phyloP scores from a whole-genome alignment of 2,329 filamentous ascomycete genomes.

The Scedosporium aurantiacum region DNA sequence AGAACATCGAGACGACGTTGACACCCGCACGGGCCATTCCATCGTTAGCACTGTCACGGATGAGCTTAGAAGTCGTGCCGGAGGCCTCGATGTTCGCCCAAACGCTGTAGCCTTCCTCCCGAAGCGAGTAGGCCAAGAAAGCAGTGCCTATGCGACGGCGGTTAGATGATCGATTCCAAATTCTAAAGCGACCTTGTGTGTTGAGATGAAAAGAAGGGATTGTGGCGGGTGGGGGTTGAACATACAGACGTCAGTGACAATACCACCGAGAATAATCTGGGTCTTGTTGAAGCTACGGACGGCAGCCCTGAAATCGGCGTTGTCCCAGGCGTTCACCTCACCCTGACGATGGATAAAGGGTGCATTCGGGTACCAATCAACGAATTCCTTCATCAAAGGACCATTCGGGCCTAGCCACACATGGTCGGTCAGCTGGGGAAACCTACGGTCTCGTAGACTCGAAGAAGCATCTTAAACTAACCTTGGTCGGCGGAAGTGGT shows the following conservation, averaged over 20 bases:
- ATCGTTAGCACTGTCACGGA: conserved; percentile 53
- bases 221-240: conserved; percentile 52
- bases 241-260: conserved; percentile 66
- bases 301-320: conserved; percentile 53
- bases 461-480: not conserved
- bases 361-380: conserved; percentile 54
- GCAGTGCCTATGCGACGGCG: conserved; percentile 16
- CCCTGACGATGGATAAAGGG: conserved; percentile 58
- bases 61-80: conserved; percentile 50
- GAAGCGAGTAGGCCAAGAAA: conserved; percentile 60
- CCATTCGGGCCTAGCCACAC: conserved; percentile 48
- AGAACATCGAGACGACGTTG: conserved; percentile 50
- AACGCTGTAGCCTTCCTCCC: conserved; percentile 60
- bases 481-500: conserved; percentile 51
- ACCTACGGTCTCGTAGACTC: not conserved
- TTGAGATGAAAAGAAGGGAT: conserved; percentile 40
- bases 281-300: conserved; percentile 53
- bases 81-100: conserved; percentile 63
- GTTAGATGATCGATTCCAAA: conserved; percentile 16
- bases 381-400: conserved; percentile 57
- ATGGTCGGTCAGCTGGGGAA: not conserved
- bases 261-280: conserved; percentile 62
- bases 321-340: conserved; percentile 71
- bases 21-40: conserved; percentile 58
- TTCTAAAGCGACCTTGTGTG: conserved; percentile 29